phyloP scores from a whole-genome alignment of 768 basidiomycete genomes.

The Kwoniella dejecticola region DNA sequence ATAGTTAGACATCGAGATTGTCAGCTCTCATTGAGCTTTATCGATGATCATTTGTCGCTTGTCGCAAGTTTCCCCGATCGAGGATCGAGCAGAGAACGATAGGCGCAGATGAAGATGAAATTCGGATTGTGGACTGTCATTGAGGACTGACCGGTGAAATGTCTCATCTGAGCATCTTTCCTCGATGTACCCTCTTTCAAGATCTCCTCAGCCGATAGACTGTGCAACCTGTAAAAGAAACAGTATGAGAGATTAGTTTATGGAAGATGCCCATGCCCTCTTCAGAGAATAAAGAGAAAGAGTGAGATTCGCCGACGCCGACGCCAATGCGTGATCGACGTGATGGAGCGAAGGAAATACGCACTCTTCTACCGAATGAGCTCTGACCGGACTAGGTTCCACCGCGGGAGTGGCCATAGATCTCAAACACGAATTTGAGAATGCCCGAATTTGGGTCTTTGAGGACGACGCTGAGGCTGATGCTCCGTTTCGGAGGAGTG shows the following conservation, averaged over 20 bases:
- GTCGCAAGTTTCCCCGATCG: too few species aligned
- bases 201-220: constrained; percentile 75
- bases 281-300: too few species aligned
- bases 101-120: too few species aligned
- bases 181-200: constrained; percentile 71
- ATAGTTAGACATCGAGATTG: constrained; percentile 7
- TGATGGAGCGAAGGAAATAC: constrained; percentile 10
- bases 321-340: not conserved
- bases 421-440: constrained; percentile 35
- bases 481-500: constrained; percentile 8
- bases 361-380: constrained; percentile 55
- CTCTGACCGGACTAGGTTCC: constrained; percentile 43
- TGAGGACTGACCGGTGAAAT: constrained; percentile 77
- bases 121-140: too few species aligned
- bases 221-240: constrained; percentile 61
- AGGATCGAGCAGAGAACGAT: too few species aligned
- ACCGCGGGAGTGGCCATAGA: constrained; percentile 42
- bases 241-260: constrained; percentile 4
- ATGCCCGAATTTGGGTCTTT: constrained; percentile 18
- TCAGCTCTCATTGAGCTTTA: not conserved
- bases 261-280: not conserved
- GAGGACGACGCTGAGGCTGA: constrained; percentile 10
- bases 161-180: constrained; percentile 78
- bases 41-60: too few species aligned
- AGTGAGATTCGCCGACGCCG: too few species aligned